Percentiles rank a stretch among this genome's conserved stretches.
Evolutionary conservation across 345 rosid species (phyloP).

Genomic region (Gossypium ekmanianum): DNA sequence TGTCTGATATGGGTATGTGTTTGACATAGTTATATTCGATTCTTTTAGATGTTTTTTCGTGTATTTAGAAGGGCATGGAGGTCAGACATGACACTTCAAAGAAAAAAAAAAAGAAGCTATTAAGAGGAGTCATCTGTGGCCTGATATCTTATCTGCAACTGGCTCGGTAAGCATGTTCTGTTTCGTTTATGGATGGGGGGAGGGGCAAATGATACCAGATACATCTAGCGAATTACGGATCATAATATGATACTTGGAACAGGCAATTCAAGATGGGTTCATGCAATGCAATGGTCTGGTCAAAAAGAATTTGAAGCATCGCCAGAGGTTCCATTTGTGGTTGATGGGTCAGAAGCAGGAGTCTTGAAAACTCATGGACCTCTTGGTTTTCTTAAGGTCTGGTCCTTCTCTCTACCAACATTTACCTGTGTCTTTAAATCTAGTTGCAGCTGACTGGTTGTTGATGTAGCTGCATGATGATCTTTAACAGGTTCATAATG

Average conservation of each 20-base stretch:
- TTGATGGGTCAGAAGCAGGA: constrained; percentile 80
- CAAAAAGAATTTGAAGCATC: constrained; percentile 55
- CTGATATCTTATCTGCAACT: not conserved
- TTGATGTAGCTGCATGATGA: constrained; percentile 19
- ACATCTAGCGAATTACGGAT: not conserved
- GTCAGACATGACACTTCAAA: not conserved
- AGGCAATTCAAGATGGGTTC: constrained; percentile 99
- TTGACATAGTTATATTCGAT: not conserved
- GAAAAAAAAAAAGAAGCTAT: not conserved
- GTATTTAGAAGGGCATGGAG: not conserved
- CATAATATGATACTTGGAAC: constrained; percentile 13
- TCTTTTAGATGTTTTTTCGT: not conserved
- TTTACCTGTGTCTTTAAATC: not conserved
- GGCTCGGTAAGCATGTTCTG: no score
- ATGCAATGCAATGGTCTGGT: constrained; percentile 97
- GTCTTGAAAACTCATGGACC: constrained; percentile 61
- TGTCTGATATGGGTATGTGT: no score
- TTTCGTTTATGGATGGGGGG: no score
- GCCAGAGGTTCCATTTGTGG: constrained; percentile 63
- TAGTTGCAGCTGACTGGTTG: not conserved
- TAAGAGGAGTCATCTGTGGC: no score
- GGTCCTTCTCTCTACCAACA: not conserved
- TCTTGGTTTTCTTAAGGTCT: constrained; percentile 89
- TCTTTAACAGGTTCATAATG: constrained; percentile 64
- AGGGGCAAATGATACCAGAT: not conserved